Base-by-base conservation (phyloP, 2,329 filamentous ascomycete species). In the Teratosphaeria nubilosa region DNA sequence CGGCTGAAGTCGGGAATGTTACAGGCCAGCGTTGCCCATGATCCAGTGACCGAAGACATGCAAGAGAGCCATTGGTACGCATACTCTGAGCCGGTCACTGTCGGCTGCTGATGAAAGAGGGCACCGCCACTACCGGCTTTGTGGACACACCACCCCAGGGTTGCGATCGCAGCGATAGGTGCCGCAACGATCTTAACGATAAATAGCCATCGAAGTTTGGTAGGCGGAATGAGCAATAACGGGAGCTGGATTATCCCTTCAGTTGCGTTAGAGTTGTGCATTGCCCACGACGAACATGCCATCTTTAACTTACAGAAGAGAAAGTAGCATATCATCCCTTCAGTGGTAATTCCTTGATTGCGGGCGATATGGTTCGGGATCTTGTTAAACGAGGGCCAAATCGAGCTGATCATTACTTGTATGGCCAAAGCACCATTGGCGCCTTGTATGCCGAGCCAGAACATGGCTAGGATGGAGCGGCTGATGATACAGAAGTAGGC, bases 11-110 rank as follows among this genome's bases (percentile, higher is more conserved):
- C 56, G 20, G 56, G 50, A 30, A 57, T 57, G 30, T 57, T 57
- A 16, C 80, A 75, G 13, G 74, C 76, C 2, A 82, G 67, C 0
- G 79, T 80, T 1, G 78, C 76, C 66, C 73, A 84, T 56, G 78
- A 78, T 6, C 77, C 77, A 60, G 80, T 76, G 1, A 78, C 76
- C 2, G 74, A 74, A 0, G 77, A 79, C 64, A 77, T 74, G 56
- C 73, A 76, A 56, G 78, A 78, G 63, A 82, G 60, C 62, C 63
- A 66, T 22, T 64, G 59, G 27, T 57, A 65, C n/a, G 63, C 73
- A 70, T 61, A 74, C 64, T 58, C 76, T 70, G 56, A 75, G 74
- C 5, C 74, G 72, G 32, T 76, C 74, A 51, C 73, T 70, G 27
- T 59, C 27, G 67, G 65, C 37, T 65, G 9, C 58, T 59, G 57